These are phyloP conservation scores for Ustilago nuda DNA, from an alignment of 1,284 basidiomycete species.

Conservation along the genomic window DNA sequence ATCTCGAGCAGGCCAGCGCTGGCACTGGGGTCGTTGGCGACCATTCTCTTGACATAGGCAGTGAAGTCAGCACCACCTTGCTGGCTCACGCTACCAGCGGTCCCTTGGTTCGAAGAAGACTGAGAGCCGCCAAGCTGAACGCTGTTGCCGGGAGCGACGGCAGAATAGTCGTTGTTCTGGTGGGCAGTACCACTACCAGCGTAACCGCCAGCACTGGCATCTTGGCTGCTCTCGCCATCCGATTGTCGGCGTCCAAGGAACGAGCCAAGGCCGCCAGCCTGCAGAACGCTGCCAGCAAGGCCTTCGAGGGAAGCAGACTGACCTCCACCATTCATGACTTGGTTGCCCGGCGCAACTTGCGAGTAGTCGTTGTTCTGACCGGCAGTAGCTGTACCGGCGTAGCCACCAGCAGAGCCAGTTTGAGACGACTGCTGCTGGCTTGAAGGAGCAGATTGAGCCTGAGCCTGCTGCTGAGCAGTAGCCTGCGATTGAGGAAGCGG, in stretches of 20 bases:
- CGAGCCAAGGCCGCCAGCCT: conserved; percentile 7
- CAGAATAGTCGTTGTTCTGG: conserved; percentile 24
- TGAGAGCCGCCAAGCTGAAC: conserved; percentile 19
- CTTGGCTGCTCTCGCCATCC: neutral
- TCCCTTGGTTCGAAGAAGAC: conserved; percentile 16
- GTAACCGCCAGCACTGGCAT: conserved; percentile 23
- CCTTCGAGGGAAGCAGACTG: conserved; percentile 23
- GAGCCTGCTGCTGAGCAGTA: conserved; percentile 4
- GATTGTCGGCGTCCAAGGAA: conserved; percentile 11
- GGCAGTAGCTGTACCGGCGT: conserved; percentile 16
- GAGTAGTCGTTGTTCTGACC: conserved; percentile 41
- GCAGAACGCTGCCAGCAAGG: conserved; percentile 16
- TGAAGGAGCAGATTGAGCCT: conserved; percentile 2
- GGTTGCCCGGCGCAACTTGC: conserved; percentile 28
- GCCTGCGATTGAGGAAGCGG: conserved; percentile 20
- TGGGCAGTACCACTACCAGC: conserved; percentile 9
- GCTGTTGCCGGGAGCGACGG: conserved; percentile 19
- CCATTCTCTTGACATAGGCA: conserved; percentile 4
- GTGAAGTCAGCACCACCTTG: neutral
- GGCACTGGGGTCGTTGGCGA: conserved; percentile 7
- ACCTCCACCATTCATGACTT: conserved; percentile 28
- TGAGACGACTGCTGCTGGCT: conserved; percentile 8
- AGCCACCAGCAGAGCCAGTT: conserved; percentile 26
- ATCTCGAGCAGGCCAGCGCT: conserved; percentile 1
- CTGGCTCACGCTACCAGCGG: conserved; percentile 18